These are phyloP conservation scores for Aspergillus egyptiacus DNA, from an alignment of 495 filamentous ascomycete genomes.

Conservation along the genomic window DNA sequence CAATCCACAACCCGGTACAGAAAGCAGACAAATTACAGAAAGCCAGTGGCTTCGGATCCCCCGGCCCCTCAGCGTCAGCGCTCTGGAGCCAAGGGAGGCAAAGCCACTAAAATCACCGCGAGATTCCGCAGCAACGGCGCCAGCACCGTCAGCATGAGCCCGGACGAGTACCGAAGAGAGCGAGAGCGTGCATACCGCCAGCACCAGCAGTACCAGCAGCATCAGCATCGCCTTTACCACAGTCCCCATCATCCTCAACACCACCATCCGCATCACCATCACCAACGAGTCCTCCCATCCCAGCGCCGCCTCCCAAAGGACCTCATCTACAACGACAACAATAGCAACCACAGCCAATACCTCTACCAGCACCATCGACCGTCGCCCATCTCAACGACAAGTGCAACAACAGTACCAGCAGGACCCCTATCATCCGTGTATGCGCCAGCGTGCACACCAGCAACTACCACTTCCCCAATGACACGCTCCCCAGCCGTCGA, in stretches of 20 bases:
- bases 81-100: constrained; percentile 52
- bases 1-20: constrained; percentile 73
- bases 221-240: background rate
- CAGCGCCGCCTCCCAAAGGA: constrained; percentile 13
- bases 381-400: constrained; percentile 9
- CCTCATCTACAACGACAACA: constrained; percentile 15
- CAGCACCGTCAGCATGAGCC: constrained; percentile 8
- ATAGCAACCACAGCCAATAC: constrained; percentile 15
- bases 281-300: constrained; percentile 13
- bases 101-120: constrained; percentile 37
- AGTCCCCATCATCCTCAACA: background rate
- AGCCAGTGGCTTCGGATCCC: constrained; percentile 32
- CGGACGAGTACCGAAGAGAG: constrained; percentile 23
- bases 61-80: constrained; percentile 46
- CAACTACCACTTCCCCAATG: constrained; percentile 1
- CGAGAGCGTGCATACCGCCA: constrained; percentile 14
- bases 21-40: constrained; percentile 47
- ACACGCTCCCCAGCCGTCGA: constrained; percentile 14
- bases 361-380: background rate
- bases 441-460: constrained; percentile 11
- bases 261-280: background rate
- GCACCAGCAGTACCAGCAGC: background rate
- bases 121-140: constrained; percentile 17
- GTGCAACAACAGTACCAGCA: background rate
- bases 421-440: constrained; percentile 10